phyloP scores from a whole-genome alignment of 148 eudicot genomes.

The Camellia japonica region DNA sequence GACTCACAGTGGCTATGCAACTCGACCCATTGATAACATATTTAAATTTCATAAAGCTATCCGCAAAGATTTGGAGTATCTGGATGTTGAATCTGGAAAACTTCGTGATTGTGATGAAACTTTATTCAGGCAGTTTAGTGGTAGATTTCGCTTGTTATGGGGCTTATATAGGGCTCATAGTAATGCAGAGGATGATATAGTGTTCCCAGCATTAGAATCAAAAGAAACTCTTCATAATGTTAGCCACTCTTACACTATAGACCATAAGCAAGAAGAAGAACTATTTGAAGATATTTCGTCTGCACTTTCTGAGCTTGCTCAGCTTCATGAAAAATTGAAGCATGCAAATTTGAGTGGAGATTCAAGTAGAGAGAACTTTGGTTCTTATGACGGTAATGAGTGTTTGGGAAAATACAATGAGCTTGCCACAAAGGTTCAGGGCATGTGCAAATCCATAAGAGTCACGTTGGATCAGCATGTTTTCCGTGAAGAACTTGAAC shows the following conservation, averaged over 20 bases:
- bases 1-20: constrained; percentile 42
- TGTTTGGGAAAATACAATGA: constrained; percentile 58
- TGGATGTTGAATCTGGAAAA: constrained; percentile 91
- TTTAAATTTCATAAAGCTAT: constrained; percentile 94
- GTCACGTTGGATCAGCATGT: constrained; percentile 94
- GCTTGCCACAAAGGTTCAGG: constrained; percentile 84
- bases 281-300: constrained; percentile 90
- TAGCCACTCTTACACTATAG: constrained; percentile 97
- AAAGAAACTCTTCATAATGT: constrained; percentile 94
- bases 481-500: constrained; percentile 89
- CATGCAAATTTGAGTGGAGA: constrained; percentile 26
- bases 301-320: constrained; percentile 65
- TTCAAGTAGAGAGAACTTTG: constrained; percentile 23
- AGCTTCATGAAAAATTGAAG: constrained; percentile 47
- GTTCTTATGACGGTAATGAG: constrained; percentile 36
- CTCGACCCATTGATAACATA: constrained; percentile 89
- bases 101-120: constrained; percentile 67
- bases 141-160: constrained; percentile 90
- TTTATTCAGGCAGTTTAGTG: constrained; percentile 80
- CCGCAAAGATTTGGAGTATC: constrained; percentile 90
- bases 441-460: constrained; percentile 94
- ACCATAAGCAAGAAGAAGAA: constrained; percentile 94
- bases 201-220: constrained; percentile 92
- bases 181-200: constrained; percentile 96
- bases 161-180: constrained; percentile 95